phyloP scores from a whole-genome alignment of 2,329 filamentous ascomycete species.

The Hyphodiscus sp. region DNA sequence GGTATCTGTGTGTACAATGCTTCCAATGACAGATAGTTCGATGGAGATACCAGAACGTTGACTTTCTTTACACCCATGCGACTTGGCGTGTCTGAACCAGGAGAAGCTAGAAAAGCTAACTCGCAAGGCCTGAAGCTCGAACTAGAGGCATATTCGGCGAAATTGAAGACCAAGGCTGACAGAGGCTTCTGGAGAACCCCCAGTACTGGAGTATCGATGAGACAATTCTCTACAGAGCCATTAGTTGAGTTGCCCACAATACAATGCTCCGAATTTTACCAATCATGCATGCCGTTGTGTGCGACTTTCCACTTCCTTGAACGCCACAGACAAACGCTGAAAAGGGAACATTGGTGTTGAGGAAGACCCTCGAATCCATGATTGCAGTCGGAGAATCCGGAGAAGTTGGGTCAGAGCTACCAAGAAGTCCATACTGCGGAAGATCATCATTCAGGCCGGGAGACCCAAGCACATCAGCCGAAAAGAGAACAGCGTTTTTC shows the following conservation, averaged over 20 bases:
- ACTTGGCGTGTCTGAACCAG: constrained; percentile 31
- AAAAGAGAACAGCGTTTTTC: constrained; percentile 12
- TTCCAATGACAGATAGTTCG: constrained; percentile 15
- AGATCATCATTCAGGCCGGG: constrained; percentile 3
- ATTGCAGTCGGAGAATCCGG: background rate
- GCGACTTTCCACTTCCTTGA: constrained; percentile 56
- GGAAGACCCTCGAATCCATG: constrained; percentile 31
- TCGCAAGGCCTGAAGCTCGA: constrained; percentile 37
- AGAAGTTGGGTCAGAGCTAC: constrained; percentile 5
- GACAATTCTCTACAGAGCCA: constrained; percentile 33
- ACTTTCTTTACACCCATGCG: constrained; percentile 44
- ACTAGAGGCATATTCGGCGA: constrained; percentile 40
- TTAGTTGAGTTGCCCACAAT: background rate
- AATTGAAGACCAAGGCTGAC: constrained; percentile 49
- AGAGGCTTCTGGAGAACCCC: constrained; percentile 41
- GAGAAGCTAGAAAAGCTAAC: constrained; percentile 46
- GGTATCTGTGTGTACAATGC: constrained; percentile 33
- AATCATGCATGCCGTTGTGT: constrained; percentile 52
- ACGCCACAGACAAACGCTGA: constrained; percentile 57
- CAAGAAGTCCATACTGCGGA: constrained; percentile 24
- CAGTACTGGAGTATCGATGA: constrained; percentile 31
- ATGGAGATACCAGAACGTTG: constrained; percentile 40
- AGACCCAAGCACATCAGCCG: constrained; percentile 4
- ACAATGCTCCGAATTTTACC: background rate
- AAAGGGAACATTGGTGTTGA: constrained; percentile 49